Percentiles rank a stretch among this genome's conserved stretches.
Conservation (phyloP, 2,329 filamentous ascomycete species). For the Fusarium torulosum region DNA sequence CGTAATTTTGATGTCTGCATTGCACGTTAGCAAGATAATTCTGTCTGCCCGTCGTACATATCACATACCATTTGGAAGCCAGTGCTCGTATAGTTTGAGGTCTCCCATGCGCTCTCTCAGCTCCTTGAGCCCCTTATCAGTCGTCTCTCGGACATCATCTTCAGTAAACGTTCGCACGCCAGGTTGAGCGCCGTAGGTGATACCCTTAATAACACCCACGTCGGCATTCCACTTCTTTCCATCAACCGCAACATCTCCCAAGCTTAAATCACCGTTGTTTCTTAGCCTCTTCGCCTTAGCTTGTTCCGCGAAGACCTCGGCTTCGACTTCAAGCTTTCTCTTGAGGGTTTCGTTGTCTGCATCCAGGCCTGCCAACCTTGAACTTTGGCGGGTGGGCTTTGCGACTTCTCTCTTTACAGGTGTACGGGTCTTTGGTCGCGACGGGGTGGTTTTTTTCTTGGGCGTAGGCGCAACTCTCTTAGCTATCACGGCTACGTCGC, state of each 20-base stretch:
- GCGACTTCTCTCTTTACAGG: constrained; percentile 61
- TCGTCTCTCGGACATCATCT: constrained; percentile 84
- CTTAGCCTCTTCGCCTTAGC: constrained; percentile 70
- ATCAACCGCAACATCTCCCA: constrained; percentile 83
- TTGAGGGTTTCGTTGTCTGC: constrained; percentile 63
- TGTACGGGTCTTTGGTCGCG: constrained; percentile 52
- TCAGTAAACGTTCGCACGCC: constrained; percentile 87
- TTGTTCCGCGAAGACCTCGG: constrained; percentile 56
- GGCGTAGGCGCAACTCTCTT: constrained; percentile 75
- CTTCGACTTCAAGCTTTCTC: constrained; percentile 64
- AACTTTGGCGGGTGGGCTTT: constrained; percentile 68
- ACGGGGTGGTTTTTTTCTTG: constrained; percentile 54
- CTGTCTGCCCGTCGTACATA: background rate
- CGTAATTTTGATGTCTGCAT: constrained; percentile 86
- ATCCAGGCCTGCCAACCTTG: constrained; percentile 67
- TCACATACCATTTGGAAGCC: constrained; percentile 78
- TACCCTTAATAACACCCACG: constrained; percentile 71
- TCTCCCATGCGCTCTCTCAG: constrained; percentile 82
- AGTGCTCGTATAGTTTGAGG: constrained; percentile 84
- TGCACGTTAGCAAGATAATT: background rate
- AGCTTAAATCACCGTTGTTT: constrained; percentile 70
- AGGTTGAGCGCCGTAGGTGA: constrained; percentile 77
- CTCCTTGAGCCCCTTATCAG: constrained; percentile 78
- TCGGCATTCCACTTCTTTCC: constrained; percentile 81
- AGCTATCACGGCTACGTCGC: constrained; percentile 79